Evolutionary conservation across 1,284 basidiomycete genomes (phyloP), one percentile per base, ranked within the genome.

Genomic region (Baeospora myosura): DNA sequence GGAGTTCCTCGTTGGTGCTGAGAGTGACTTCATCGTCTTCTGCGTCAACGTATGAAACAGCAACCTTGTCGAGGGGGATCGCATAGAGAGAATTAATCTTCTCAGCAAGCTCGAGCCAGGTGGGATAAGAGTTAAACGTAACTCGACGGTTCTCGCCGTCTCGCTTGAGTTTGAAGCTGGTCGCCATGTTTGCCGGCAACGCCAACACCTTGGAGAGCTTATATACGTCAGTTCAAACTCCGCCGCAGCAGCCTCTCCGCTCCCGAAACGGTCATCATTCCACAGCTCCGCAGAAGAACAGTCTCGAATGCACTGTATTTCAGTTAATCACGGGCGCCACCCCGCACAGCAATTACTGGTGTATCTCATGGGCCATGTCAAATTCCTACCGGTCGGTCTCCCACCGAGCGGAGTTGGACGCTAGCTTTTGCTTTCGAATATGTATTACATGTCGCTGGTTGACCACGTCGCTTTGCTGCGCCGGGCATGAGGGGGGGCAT

Each of bases 21-120:
- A 86, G 65, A 8, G 83, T 87, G 45, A 88, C 74, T 48, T 81
- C 74, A 53, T 88, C 84, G 25, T 73, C 71, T 51, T 87, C 83
- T 25, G 56, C 56, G 58, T 88, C 84, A 37, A 78, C 45, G 56
- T 88, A 88, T 23, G 78, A 76, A 26, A 83, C 78, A 2, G 69
- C 81, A 41, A 86, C 63, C 38, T 68, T 69, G 44, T 71, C 67
- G 40, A 61, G 45, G 7, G 79, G 71, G 32, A 88, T 78, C 59
- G 42, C 20, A 37, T 74, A 87, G 18, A 86, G 61, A 20, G 56
- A 44, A 28, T 71, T 63, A 44, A 85, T 74, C 51, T 68, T 77
- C 25, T 63, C 47, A 6, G 80, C 72, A 25, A 88, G 72, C 12
- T 62, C 52, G 11, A 50, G 31, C 84, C 84, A 87, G 5, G 65